These are phyloP conservation scores for Chamaecyparis obtusa DNA, from an alignment of 75 land plant species.

Conservation along the genomic window DNA sequence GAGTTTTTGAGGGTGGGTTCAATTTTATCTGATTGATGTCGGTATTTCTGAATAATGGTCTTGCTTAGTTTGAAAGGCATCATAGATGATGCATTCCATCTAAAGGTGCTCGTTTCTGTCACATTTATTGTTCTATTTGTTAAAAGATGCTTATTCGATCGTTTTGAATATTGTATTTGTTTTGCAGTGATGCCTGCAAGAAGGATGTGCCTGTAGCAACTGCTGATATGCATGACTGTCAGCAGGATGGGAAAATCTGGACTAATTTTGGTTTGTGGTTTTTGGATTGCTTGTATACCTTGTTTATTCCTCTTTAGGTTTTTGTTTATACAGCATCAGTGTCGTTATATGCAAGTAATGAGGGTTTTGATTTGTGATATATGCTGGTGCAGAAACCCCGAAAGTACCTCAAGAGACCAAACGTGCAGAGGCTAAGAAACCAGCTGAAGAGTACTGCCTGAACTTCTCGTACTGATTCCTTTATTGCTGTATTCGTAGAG, in stretches of 20 bases:
- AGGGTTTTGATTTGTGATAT: background rate
- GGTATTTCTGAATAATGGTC: background rate
- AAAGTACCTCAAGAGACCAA: conserved; percentile 33
- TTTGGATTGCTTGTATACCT: background rate
- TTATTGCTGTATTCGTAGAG: too few species aligned
- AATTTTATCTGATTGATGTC: too few species aligned
- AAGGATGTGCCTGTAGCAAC: conserved; percentile 47
- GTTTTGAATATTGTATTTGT: background rate
- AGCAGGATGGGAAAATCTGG: conserved; percentile 56
- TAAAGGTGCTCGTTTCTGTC: background rate
- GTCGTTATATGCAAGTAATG: background rate
- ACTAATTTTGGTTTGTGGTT: conserved; percentile 38
- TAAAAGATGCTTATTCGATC: background rate
- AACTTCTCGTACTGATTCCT: background rate
- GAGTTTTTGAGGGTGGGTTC: background rate
- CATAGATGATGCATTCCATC: background rate
- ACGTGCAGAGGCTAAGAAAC: conserved; percentile 36
- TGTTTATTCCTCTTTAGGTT: background rate
- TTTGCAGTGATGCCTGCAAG: conserved; percentile 51
- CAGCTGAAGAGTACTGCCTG: conserved; percentile 29
- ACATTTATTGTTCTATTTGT: background rate
- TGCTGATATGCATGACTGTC: conserved; percentile 53
- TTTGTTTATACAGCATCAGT: background rate
- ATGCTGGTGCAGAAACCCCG: conserved; percentile 27
- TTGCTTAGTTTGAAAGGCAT: too few species aligned